Evolutionary conservation across 495 filamentous ascomycete genomes (phyloP), one percentile per base, ranked within the genome.

Genomic region (Lasiosphaeris hirsuta): DNA sequence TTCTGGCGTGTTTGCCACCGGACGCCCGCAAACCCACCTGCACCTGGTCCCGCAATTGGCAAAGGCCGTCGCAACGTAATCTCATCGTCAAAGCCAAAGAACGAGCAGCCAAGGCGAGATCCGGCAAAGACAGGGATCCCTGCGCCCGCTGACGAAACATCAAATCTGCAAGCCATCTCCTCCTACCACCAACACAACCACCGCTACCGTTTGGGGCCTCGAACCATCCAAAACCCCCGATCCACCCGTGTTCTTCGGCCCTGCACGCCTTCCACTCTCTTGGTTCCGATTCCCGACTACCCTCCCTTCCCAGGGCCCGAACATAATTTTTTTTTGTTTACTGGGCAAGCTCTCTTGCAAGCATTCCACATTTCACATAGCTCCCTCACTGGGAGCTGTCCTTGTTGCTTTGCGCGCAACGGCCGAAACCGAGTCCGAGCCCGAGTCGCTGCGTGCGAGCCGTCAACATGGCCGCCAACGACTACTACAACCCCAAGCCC

Each of bases 391-490:
- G 23, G 45, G 30, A 34, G 38, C 48, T 48, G 46, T 14, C 30
- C 50, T 52, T 50, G 15, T 17, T 49, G 44, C 51, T 40, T 41
- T 30, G 38, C 59, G 23, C 23, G 23, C 23, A 30, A 30, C 23
- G 23, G 5, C 23, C 5, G 23, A 30, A 30, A 2, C 23, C 23
- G 23, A 30, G 23, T 30, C 23, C 23, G 23, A 40, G 11, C 19
- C 44, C 10, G 33, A 9, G 10, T 7, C 10, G 10, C 39, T 15
- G 39, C 8, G 11, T n/a, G 17, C 48, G 10, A 30, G 15, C n/a
- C 19, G 37, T 23, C 55, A 82, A 45, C 66, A 96, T 95, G 90
- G 87, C 90, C 51, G 81, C 89, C 58, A 89, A 91, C 78, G 86
- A 90, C 56, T 92, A 91, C 72, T 92, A 92, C 76, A 81, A 82